Evolutionary conservation across 805 yeast species (phyloP).

Genomic region (baker's yeast (Saccharomyces cerevisiae)): DNA sequence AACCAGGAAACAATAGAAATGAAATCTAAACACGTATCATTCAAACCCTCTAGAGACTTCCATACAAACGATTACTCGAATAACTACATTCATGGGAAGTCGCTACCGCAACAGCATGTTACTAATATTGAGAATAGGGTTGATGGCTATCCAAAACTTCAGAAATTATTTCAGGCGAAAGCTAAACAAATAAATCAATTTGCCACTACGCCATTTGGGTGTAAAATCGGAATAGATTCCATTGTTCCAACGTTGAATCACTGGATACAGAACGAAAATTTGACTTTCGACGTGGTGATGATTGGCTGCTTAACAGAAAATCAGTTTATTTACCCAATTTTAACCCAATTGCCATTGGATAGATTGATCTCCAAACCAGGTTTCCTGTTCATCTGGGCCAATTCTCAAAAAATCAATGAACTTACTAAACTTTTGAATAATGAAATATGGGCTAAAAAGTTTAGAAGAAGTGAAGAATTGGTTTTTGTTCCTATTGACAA

Average conservation of each 20-base stretch:
- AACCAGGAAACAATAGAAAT: slow-evolving; percentile 12
- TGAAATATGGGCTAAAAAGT: slow-evolving; percentile 54
- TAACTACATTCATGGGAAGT: slow-evolving; percentile 54
- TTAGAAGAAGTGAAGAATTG: slow-evolving; percentile 83
- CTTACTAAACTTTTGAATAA: slow-evolving; percentile 46
- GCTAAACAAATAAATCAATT: slow-evolving; percentile 44
- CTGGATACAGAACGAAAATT: slow-evolving; percentile 52
- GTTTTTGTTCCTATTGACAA: slow-evolving; percentile 69
- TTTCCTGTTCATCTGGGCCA: slow-evolving; percentile 79
- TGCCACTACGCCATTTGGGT: slow-evolving; percentile 60
- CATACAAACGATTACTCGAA: slow-evolving; percentile 69
- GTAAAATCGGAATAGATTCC: slow-evolving; percentile 41
- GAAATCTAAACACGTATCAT: slow-evolving; percentile 14
- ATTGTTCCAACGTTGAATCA: slow-evolving; percentile 49
- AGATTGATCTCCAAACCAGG: slow-evolving; percentile 79
- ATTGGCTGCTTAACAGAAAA: slow-evolving; percentile 77
- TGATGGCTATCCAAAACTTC: slow-evolving; percentile 81
- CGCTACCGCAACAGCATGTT: slow-evolving; percentile 54
- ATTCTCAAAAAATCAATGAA: slow-evolving; percentile 62
- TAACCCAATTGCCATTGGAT: slow-evolving; percentile 61
- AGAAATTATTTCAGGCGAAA: slow-evolving; percentile 58
- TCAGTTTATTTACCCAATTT: slow-evolving; percentile 54
- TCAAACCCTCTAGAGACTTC: slow-evolving; percentile 22
- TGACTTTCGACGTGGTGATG: slow-evolving; percentile 85
- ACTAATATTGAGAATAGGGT: slow-evolving; percentile 59